phyloP scores from a whole-genome alignment of 768 basidiomycete genomes.

The Podaxis mareebaensis region DNA sequence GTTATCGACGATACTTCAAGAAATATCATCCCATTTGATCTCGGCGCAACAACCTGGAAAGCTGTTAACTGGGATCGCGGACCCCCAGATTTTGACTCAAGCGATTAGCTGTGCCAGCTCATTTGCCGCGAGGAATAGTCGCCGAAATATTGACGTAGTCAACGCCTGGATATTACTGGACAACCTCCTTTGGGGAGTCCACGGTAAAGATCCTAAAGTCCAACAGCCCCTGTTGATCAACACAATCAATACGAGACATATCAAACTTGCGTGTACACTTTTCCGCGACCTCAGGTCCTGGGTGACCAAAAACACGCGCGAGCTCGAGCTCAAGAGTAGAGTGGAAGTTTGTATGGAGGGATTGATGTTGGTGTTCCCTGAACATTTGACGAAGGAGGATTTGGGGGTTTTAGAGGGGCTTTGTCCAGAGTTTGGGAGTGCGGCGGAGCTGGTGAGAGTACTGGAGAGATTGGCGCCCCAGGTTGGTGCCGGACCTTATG shows the following conservation, averaged over 20 bases:
- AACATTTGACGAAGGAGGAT: conserved; percentile 16
- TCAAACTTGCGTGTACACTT: conserved; percentile 25
- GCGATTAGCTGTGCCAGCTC: conserved; percentile 27
- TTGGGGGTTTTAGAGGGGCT: conserved; percentile 19
- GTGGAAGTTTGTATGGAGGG: conserved; percentile 32
- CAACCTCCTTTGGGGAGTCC: conserved; percentile 24
- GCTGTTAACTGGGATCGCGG: conserved; percentile 12
- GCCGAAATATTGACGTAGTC: conserved; percentile 28
- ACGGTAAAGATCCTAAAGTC: conserved; percentile 11
- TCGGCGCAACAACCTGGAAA: conserved; percentile 8
- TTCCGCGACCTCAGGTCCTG: conserved; percentile 29
- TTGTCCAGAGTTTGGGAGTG: conserved; percentile 25
- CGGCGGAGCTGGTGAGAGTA: conserved; percentile 18
- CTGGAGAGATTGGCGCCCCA: conserved; percentile 21
- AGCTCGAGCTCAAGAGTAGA: conserved; percentile 27
- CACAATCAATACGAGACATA: conserved; percentile 20
- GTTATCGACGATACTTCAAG: conserved; percentile 30
- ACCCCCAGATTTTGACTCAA: conserved; percentile 27
- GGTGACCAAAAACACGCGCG: conserved; percentile 22
- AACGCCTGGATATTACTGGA: conserved; percentile 31
- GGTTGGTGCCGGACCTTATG: conserved; percentile 22
- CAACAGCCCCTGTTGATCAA: conserved; percentile 13
- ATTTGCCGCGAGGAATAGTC: conserved; percentile 24
- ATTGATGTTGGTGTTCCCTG: conserved; percentile 29
- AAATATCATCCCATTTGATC: conserved; percentile 19